phyloP scores from a whole-genome alignment of 2,329 filamentous ascomycete genomes.

The Metarhizium anisopliae region DNA sequence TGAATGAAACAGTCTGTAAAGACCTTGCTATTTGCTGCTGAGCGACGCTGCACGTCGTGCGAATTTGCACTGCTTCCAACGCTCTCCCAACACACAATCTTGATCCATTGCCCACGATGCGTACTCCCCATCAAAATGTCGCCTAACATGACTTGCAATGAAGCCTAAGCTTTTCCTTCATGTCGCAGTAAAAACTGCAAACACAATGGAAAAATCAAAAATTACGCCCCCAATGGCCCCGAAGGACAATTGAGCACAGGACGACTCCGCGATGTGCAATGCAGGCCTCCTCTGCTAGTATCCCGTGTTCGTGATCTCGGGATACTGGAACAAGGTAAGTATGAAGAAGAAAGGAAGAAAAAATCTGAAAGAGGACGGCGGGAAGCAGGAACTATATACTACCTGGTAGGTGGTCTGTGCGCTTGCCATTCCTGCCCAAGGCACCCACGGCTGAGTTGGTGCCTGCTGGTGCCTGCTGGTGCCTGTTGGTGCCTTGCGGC shows the following conservation, averaged over 20 bases:
- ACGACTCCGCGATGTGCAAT: slow-evolving; percentile 45
- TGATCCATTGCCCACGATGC: too few relatives aligned
- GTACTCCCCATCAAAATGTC: too few relatives aligned
- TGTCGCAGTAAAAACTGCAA: slow-evolving; percentile 25
- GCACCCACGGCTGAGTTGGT: not conserved
- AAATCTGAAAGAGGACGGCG: slow-evolving; percentile 8
- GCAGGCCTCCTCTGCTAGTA: slow-evolving; percentile 37
- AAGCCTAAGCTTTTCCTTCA: slow-evolving; percentile 29
- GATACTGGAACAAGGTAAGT: slow-evolving; percentile 40
- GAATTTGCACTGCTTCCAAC: too few relatives aligned
- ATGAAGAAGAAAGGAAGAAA: slow-evolving; percentile 32
- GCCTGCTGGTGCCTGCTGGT: slow-evolving; percentile 9
- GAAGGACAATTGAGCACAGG: slow-evolving; percentile 40
- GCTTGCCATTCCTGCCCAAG: not conserved
- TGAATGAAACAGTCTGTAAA: too few relatives aligned
- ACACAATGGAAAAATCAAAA: slow-evolving; percentile 44
- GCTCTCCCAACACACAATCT: too few relatives aligned
- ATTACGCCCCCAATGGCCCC: slow-evolving; percentile 41
- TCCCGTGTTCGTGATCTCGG: slow-evolving; percentile 34
- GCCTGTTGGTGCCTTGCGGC: not conserved
- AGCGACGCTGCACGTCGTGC: too few relatives aligned
- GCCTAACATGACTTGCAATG: too few relatives aligned
- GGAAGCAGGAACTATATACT: slow-evolving; percentile 13
- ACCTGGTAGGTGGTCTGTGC: slow-evolving; percentile 13
- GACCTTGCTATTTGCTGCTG: too few relatives aligned